Evolutionary conservation across 768 basidiomycete species (phyloP).

Genomic region (Trametes maxima): DNA sequence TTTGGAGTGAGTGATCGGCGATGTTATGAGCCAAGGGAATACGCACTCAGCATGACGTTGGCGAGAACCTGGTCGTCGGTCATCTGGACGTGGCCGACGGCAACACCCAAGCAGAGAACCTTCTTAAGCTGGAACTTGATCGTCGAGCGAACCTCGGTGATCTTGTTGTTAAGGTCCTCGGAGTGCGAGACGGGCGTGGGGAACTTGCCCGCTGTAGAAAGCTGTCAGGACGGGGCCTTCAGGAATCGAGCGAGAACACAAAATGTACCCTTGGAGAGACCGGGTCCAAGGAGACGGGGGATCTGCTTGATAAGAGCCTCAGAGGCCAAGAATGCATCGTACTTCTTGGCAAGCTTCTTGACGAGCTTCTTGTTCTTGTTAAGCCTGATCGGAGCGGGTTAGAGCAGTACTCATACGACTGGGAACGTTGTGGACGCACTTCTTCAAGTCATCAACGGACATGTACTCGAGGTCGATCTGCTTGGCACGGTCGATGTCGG

Average conservation of each 20-base stretch:
- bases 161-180: slow-evolving; percentile 89
- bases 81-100: slow-evolving; percentile 98
- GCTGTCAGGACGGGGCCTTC: not conserved
- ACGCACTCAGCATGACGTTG: slow-evolving; percentile 95
- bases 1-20: no score
- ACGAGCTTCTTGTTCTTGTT: slow-evolving; percentile 99
- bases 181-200: slow-evolving; percentile 93
- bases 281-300: slow-evolving; percentile 98
- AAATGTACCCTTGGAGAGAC: slow-evolving; percentile 92
- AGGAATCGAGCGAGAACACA: not conserved
- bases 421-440: slow-evolving; percentile 51
- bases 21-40: no score
- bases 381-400: slow-evolving; percentile 51
- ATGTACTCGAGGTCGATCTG: slow-evolving; percentile 98
- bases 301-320: slow-evolving; percentile 99
- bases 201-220: slow-evolving; percentile 89
- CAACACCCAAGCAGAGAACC: slow-evolving; percentile 98
- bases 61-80: slow-evolving; percentile 93
- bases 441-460: slow-evolving; percentile 99
- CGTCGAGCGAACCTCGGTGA: slow-evolving; percentile 94
- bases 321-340: slow-evolving; percentile 97
- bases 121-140: slow-evolving; percentile 99
- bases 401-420: not conserved
- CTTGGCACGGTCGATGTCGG: slow-evolving; percentile 98
- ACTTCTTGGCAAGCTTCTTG: slow-evolving; percentile 99